Evolutionary conservation across 148 eudicot species (phyloP), one percentile per base, ranked within the genome.

Genomic region (Persicaria maculosa): DNA sequence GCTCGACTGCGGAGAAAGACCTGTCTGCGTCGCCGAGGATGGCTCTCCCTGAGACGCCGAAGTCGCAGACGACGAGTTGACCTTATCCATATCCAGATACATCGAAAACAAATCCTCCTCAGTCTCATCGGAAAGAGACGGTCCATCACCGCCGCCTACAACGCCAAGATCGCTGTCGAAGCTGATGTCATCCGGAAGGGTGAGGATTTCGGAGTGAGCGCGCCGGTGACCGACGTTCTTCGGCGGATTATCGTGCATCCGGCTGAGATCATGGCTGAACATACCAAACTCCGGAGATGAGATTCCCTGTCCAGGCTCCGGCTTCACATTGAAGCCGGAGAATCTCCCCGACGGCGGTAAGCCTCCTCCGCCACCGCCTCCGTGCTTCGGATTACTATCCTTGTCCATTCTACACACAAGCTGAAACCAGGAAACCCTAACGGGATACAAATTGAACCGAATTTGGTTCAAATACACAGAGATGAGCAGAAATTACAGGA

Each of bases 11-110:
- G 74, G 81, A 55, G 72, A 19, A 5, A 77, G 71, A 45, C 74
- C 74, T 47, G 25, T 74, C 44, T 74, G 70, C 9, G 68, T 81
- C 8, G 52, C 78, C 19, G 82, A 73, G 44, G 97, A 93, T 4
- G 89, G 64, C 78, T 89, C 98, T 0, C 91, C 88, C 80, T 86
- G 89, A 58, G 85, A 80, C 45, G 75, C 75, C 10, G 97, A 89
- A 22, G 87, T 86, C 10, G 90, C 93, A 15, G 93, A 89, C 1
- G 91, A 80, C 0, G 89, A 79, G 82, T 87, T 90, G 67, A 94
- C 89, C 87, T 94, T 94, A 74, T 94, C 98, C 96, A 91, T 91
- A 20, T 92, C 97, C 72, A 94, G 89, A 81, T 90, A 94, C 98
- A 94, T 91, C 6, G 96, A 91, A 53, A 91, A 68, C 78, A 94